Percentiles rank a stretch among this genome's conserved stretches.
Evolutionary conservation across 371 early-diverging fungal species (phyloP).

Genomic region (Lichtheimia ornata): DNA sequence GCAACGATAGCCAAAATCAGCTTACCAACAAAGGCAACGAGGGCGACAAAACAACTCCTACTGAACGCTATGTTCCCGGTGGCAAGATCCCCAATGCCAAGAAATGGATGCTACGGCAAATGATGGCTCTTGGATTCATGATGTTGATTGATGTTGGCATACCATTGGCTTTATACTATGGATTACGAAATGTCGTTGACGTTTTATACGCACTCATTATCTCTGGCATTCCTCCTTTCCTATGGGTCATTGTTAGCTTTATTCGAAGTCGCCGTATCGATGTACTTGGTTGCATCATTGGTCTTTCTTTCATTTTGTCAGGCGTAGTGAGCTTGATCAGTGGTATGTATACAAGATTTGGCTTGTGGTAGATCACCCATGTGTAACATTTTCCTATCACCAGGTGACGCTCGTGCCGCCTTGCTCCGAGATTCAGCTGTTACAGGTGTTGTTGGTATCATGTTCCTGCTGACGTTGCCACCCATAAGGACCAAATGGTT

Average conservation of each 20-base stretch:
- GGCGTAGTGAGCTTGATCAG: constrained; percentile 42
- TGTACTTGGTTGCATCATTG: constrained; percentile 40
- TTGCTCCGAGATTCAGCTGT: constrained; percentile 48
- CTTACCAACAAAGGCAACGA: not conserved
- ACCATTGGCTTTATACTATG: constrained; percentile 42
- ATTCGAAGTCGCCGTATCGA: constrained; percentile 29
- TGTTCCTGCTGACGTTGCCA: constrained; percentile 46
- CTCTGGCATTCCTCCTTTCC: constrained; percentile 49
- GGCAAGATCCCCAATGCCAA: constrained; percentile 5
- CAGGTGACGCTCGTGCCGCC: constrained; percentile 44
- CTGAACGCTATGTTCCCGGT: constrained; percentile 9
- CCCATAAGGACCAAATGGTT: constrained; percentile 42
- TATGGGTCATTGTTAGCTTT: constrained; percentile 30
- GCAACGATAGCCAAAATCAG: not conserved
- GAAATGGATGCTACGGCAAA: not conserved
- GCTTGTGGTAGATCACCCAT: not conserved
- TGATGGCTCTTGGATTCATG: constrained; percentile 13
- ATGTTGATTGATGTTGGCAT: constrained; percentile 36
- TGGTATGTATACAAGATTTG: constrained; percentile 5
- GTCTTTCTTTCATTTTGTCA: constrained; percentile 41
- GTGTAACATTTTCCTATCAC: not conserved
- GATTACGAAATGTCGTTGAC: constrained; percentile 26
- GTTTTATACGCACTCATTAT: constrained; percentile 41
- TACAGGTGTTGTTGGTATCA: constrained; percentile 35
- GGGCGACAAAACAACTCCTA: no score